Evolutionary conservation across 2,329 filamentous ascomycete genomes (phyloP), one percentile per base, ranked within the genome.

Genomic region (Neopestalotiopsis rosae): DNA sequence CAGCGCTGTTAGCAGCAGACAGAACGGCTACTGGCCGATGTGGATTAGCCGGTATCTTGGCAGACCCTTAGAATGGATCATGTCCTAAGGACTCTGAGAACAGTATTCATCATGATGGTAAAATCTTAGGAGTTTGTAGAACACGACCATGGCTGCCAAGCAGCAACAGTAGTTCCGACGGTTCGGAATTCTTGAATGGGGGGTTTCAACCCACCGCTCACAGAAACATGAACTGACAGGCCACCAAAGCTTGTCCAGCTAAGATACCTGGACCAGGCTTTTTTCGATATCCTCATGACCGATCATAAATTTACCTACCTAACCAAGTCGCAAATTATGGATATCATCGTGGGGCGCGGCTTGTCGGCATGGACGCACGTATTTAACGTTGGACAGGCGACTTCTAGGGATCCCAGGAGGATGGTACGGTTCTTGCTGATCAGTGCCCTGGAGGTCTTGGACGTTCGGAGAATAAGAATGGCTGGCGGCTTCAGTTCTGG

Each of bases 281-380:
- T 45, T 17, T 52, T 52, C 17, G 45, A 52, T 52, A 52, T 52
- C 45, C 34, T 52, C 45, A 9, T 10, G 5, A 52, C n/a, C 20
- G 45, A 9, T 17, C 45, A 9, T 52, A 20, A 20, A 20, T 20
- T 20, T 52, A 24, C 45, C 45, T 52, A 52, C 45, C 45, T 52
- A 17, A 24, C 3, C 45, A 52, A 52, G 45, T 52, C 20, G 17
- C n/a, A 30, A 38, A 38, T 30, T 42, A 62, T 62, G 59, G 59
- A 62, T 34, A 38, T n/a, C 32, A 62, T 62, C 59, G 59, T 62
- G 59, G 59, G 59, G 32, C 59, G 28, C 59, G 59, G 59, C 57
- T 30, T 59, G 24, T 34, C 24, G 57, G 57, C 59, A 62, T 62
- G 28, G 28, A 32, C 59, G 34, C 59, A 40, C 20, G 45, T 52